A percentile compares a stretch with the other conserved stretches of the same genome.
These are phyloP conservation scores for Bimuria novae-zelandiae DNA, from an alignment of 2,329 filamentous ascomycete genomes.

Conservation along the genomic window DNA sequence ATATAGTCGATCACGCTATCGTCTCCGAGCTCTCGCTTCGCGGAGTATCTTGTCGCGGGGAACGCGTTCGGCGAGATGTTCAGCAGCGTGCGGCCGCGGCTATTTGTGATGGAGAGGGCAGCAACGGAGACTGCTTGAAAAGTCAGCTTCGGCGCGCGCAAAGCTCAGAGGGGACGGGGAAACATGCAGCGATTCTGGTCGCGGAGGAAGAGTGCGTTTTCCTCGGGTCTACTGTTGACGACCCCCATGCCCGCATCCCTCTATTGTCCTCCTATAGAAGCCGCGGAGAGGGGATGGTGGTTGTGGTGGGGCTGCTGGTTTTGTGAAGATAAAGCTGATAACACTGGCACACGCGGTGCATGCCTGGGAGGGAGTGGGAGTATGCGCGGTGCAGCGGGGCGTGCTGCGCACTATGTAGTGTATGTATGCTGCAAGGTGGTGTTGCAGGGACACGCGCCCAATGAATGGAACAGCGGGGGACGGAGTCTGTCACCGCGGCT, in stretches of 20 bases:
- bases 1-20: constrained; percentile 83
- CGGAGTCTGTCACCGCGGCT: too few relatives aligned
- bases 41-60: constrained; percentile 77
- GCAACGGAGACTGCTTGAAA: constrained; percentile 79
- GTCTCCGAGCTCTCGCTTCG: constrained; percentile 74
- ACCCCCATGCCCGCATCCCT: constrained; percentile 80
- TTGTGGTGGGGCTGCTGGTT: too few relatives aligned
- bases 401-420: constrained; percentile 15
- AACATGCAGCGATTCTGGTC: constrained; percentile 87
- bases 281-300: too few relatives aligned
- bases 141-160: constrained; percentile 25
- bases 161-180: neutral
- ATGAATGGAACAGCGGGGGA: too few relatives aligned
- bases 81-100: constrained; percentile 75
- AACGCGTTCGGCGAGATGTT: constrained; percentile 84
- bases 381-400: too few relatives aligned
- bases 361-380: too few relatives aligned
- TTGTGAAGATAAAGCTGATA: too few relatives aligned
- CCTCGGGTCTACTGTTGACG: constrained; percentile 85
- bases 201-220: constrained; percentile 77
- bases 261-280: too few relatives aligned
- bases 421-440: too few relatives aligned
- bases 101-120: constrained; percentile 79
- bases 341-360: too few relatives aligned
- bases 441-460: too few relatives aligned